Conservation (phyloP, 495 filamentous ascomycete genomes). For the Hypoxylon cercidicola region DNA sequence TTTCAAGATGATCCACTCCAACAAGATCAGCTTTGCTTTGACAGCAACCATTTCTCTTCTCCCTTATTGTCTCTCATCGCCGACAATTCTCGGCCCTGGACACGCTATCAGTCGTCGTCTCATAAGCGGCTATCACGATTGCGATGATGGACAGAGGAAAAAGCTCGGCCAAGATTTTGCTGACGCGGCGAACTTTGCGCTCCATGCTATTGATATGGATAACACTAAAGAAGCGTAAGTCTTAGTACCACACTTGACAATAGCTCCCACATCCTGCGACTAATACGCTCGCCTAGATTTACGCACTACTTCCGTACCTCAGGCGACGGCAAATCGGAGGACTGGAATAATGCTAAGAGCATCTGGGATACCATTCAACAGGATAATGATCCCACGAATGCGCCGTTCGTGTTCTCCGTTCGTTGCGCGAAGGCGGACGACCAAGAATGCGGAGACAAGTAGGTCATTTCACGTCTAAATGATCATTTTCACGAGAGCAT, state of each 20-base stretch:
- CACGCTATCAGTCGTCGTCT: too few relatives aligned
- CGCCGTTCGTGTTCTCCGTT: neutral
- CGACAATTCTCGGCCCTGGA: too few relatives aligned
- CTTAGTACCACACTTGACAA: neutral
- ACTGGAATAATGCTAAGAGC: neutral
- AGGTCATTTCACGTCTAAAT: neutral
- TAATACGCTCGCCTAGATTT: neutral
- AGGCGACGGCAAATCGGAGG: neutral
- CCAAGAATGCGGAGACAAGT: neutral
- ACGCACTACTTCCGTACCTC: conserved; percentile 10
- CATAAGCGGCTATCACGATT: too few relatives aligned
- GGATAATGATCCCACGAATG: conserved; percentile 6
- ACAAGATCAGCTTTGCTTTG: too few relatives aligned
- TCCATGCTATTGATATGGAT: conserved; percentile 2
- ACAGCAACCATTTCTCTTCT: too few relatives aligned
- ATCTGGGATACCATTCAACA: conserved; percentile 4
- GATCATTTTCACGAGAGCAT: too few relatives aligned
- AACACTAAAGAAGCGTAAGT: neutral
- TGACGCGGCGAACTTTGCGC: conserved; percentile 5
- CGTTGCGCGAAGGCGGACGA: conserved; percentile 4
- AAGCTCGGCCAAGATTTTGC: conserved; percentile 8
- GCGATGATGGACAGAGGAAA: neutral
- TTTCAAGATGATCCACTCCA: too few relatives aligned
- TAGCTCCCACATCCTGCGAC: neutral
- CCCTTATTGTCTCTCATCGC: too few relatives aligned